phyloP scores from a whole-genome alignment of 1,284 basidiomycete genomes.

The Leccinum proximum region DNA sequence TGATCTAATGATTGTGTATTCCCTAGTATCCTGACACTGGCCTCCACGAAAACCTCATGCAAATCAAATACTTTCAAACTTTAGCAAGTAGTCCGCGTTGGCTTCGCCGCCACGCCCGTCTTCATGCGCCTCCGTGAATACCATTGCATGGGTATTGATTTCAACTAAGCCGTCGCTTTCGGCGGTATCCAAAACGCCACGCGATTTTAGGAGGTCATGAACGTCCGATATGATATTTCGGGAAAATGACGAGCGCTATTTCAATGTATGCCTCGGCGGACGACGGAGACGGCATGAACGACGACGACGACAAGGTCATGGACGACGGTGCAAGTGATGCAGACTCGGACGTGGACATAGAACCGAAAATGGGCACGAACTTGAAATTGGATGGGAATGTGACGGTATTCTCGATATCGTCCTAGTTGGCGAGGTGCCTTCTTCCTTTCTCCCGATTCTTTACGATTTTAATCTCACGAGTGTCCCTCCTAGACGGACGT shows the following conservation, averaged over 20 bases:
- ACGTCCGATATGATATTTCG: conserved; percentile 30
- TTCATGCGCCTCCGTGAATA: conserved; percentile 56
- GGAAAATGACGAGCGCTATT: conserved; percentile 24
- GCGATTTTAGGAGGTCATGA: conserved; percentile 25
- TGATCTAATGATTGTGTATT: conserved; percentile 10
- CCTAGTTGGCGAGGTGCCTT: conserved; percentile 49
- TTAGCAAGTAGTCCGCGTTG: conserved; percentile 35
- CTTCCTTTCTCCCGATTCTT: neutral
- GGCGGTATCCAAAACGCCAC: conserved; percentile 38
- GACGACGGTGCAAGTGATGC: conserved; percentile 7
- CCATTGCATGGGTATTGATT: conserved; percentile 43
- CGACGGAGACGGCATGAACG: neutral
- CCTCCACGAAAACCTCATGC: conserved; percentile 34
- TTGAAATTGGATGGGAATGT: conserved; percentile 36
- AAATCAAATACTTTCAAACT: conserved; percentile 30
- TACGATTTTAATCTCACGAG: conserved; percentile 1
- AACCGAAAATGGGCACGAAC: conserved; percentile 17
- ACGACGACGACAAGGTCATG: neutral
- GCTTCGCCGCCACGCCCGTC: conserved; percentile 41
- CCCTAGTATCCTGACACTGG: conserved; percentile 33
- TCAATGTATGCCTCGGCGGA: conserved; percentile 9
- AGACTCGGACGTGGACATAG: conserved; percentile 17
- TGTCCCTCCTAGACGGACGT: conserved; percentile 42
- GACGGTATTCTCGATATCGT: conserved; percentile 54
- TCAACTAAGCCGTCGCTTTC: conserved; percentile 31